A percentile compares a stretch with the other conserved stretches of the same genome.
Conservation (phyloP, 208 protist species). For the Acanthamoeba lenticulata region DNA sequence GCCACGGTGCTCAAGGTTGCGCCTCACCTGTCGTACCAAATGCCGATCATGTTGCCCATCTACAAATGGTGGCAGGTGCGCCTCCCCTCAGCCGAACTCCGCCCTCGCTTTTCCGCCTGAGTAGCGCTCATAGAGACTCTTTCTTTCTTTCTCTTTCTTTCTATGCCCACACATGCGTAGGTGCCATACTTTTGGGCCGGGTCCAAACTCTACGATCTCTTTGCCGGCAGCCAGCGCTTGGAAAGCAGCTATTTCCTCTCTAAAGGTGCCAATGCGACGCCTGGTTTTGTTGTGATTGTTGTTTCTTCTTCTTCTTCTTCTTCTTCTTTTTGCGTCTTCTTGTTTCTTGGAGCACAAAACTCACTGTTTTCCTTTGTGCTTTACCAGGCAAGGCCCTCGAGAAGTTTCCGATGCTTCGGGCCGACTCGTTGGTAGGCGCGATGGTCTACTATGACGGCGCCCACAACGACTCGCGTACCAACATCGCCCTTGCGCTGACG, state of each 20-base stretch:
- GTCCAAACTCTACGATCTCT: background rate
- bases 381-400: constrained; percentile 6
- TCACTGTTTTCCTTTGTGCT: background rate
- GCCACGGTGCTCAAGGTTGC: constrained; percentile 94
- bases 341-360: background rate
- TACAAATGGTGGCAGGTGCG: background rate
- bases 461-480: constrained; percentile 95
- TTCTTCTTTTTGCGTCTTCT: background rate
- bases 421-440: constrained; percentile 89
- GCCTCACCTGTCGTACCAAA: constrained; percentile 91
- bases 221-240: constrained; percentile 2
- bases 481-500: constrained; percentile 93
- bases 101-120: background rate
- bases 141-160: background rate
- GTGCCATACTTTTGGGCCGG: constrained; percentile 29
- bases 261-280: too few relatives aligned
- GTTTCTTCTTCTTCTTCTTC: too few relatives aligned
- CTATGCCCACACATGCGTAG: background rate
- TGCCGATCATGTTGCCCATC: constrained; percentile 87
- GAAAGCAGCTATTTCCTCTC: constrained; percentile 32
- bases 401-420: constrained; percentile 59
- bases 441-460: constrained; percentile 94
- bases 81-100: background rate
- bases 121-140: background rate
- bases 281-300: too few relatives aligned